These are phyloP conservation scores for Nannochloris sp. DNA, from an alignment of 139 green algal genomes.

Conservation along the genomic window DNA sequence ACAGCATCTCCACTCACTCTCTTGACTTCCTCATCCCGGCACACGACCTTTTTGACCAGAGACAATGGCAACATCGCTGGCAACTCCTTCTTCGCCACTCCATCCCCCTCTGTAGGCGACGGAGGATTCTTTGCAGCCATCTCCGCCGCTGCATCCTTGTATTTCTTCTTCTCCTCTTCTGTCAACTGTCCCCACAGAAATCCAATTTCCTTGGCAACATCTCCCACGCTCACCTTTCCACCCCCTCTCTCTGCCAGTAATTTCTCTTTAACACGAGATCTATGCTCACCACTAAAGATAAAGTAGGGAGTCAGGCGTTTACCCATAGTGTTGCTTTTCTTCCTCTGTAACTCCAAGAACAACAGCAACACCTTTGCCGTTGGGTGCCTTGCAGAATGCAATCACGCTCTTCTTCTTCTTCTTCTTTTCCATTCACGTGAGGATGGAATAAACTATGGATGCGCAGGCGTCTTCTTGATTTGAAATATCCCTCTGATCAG, in stretches of 20 bases:
- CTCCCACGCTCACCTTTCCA: slow-evolving; percentile 30
- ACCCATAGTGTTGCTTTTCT: neutral
- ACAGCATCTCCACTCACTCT: slow-evolving; percentile 39
- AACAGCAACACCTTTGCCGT: too few species aligned
- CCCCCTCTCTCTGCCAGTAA: slow-evolving; percentile 17
- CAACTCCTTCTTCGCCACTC: neutral
- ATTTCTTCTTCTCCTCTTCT: slow-evolving; percentile 48
- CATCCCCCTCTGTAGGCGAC: neutral
- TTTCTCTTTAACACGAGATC: slow-evolving; percentile 27
- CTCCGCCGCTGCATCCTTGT: slow-evolving; percentile 26
- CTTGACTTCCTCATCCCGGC: slow-evolving; percentile 40
- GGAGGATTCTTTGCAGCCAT: neutral
- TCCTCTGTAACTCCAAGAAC: too few species aligned
- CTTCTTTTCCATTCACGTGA: too few species aligned
- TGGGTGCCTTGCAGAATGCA: too few species aligned
- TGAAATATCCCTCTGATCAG: too few species aligned
- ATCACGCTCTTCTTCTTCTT: too few species aligned
- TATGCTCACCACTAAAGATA: slow-evolving; percentile 34
- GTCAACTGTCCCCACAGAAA: slow-evolving; percentile 42
- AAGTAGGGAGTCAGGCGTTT: slow-evolving; percentile 38
- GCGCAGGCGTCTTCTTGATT: too few species aligned
- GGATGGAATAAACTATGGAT: too few species aligned
- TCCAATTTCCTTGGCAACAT: slow-evolving; percentile 51
- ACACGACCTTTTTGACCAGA: slow-evolving; percentile 50
- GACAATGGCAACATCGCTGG: slow-evolving; percentile 32